Base-by-base conservation (phyloP, 2,329 filamentous ascomycete species). In the Cytospora leucostoma region DNA sequence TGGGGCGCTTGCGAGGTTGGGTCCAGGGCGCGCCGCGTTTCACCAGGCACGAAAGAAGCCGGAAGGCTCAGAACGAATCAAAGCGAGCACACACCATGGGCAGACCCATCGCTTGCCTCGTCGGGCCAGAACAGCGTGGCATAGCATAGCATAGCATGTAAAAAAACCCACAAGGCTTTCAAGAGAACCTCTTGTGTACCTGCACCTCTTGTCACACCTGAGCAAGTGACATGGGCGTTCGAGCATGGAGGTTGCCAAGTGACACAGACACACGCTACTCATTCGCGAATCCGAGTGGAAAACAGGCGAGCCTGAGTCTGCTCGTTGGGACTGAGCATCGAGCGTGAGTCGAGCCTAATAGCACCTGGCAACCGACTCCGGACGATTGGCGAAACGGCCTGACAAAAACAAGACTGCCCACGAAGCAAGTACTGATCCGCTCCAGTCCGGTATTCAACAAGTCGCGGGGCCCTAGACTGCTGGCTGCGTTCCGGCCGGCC, bases 81-180 rank as follows among this genome's bases (percentile, higher is more conserved):
- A 47, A 19, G n/a, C 21, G 44, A n/a, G n/a, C n/a, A 47, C 44
- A 21, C 19, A n/a, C n/a, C 44, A 47, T n/a, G 44, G 21, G 44
- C 8, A 47, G 44, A 47, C 12, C 44, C 44, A 21, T 21, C 44
- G n/a, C 44, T 47, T 21, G 44, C n/a, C 44, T 47, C 8, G 21
- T 47, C 44, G n/a, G 44, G n/a, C 10, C 44, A 47, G 44, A 27
- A 47, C 44, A 47, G 44, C 44, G 44, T 47, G 44, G 44, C 44
- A 47, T 47, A 47, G 44, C 44, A 47, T 47, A 47, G n/a, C 44
- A 21, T 47, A 17, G 44, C 27, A 27, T 27, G 27, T 27, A 27
- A 8, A 47, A 47, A n/a, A 47, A 47, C 44, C 6, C 21, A 19
- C 44, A 47, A 47, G 10, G 5, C n/a, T 12, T 17, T 19, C n/a